A percentile compares a stretch with the other conserved stretches of the same genome.
Evolutionary conservation across 345 rosid genomes (phyloP).

Genomic region (Heritiera fomes): DNA sequence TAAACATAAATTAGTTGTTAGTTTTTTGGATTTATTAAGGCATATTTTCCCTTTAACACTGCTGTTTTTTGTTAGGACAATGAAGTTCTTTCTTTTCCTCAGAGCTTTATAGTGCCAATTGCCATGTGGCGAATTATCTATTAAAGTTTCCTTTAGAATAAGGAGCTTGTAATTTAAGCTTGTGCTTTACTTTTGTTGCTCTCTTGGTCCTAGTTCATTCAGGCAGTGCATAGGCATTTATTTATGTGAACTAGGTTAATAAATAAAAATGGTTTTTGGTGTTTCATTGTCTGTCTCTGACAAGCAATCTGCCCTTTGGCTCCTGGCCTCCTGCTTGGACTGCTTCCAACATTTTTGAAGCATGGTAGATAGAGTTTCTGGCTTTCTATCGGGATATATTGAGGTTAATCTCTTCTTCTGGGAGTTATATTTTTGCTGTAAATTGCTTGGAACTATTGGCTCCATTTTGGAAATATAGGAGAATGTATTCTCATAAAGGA

Average conservation of each 20-base stretch:
- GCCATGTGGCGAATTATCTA: background rate
- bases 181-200: background rate
- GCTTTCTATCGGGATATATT: background rate
- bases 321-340: constrained; percentile 1
- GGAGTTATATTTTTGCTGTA: background rate
- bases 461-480: background rate
- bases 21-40: background rate
- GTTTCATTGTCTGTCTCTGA: background rate
- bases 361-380: background rate
- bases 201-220: background rate
- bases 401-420: background rate
- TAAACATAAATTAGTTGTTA: background rate
- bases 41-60: background rate
- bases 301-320: background rate
- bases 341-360: background rate
- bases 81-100: background rate
- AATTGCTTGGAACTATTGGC: background rate
- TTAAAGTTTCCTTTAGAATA: background rate
- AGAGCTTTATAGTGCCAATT: background rate
- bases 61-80: background rate
- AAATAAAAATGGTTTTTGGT: background rate
- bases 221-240: background rate
- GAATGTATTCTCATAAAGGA: background rate
- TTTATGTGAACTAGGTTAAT: background rate
- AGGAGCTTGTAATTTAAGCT: background rate